Evolutionary conservation across 495 filamentous ascomycete species (phyloP).

Genomic region (Aspergillus cavernicola): DNA sequence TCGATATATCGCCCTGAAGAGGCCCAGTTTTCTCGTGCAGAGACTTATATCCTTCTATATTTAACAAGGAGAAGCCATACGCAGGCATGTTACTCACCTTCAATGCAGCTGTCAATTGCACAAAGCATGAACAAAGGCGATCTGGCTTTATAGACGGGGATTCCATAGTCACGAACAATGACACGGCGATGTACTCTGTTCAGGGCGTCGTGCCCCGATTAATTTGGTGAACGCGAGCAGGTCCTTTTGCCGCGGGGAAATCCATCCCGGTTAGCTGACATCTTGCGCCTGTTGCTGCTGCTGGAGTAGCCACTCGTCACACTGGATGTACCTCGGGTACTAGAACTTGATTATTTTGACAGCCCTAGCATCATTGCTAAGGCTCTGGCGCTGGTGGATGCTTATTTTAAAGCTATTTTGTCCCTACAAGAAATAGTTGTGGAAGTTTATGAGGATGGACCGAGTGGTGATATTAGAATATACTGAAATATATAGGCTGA

Average conservation of each 20-base stretch:
- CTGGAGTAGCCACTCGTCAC: not conserved
- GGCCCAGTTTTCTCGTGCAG: conserved; percentile 19
- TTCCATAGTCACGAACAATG: conserved; percentile 37
- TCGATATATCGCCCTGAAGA: conserved; percentile 38
- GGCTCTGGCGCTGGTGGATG: too few species aligned
- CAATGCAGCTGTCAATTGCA: conserved; percentile 36
- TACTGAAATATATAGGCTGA: too few species aligned
- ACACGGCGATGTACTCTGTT: conserved; percentile 43
- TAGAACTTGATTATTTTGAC: too few species aligned
- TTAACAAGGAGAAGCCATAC: not conserved
- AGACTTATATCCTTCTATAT: conserved; percentile 30
- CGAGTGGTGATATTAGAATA: too few species aligned
- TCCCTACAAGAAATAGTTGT: too few species aligned
- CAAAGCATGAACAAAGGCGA: conserved; percentile 30
- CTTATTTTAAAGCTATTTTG: too few species aligned
- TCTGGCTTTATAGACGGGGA: conserved; percentile 40
- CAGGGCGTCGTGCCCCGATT: not conserved
- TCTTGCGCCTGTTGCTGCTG: not conserved
- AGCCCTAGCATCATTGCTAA: too few species aligned
- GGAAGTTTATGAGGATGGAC: too few species aligned
- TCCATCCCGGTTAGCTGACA: not conserved
- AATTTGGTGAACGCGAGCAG: conserved; percentile 1
- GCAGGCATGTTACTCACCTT: not conserved
- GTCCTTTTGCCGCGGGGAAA: not conserved
- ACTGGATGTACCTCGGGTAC: not conserved